Base-by-base conservation (phyloP, 2,329 filamentous ascomycete species). In the Balansia obtecta region DNA sequence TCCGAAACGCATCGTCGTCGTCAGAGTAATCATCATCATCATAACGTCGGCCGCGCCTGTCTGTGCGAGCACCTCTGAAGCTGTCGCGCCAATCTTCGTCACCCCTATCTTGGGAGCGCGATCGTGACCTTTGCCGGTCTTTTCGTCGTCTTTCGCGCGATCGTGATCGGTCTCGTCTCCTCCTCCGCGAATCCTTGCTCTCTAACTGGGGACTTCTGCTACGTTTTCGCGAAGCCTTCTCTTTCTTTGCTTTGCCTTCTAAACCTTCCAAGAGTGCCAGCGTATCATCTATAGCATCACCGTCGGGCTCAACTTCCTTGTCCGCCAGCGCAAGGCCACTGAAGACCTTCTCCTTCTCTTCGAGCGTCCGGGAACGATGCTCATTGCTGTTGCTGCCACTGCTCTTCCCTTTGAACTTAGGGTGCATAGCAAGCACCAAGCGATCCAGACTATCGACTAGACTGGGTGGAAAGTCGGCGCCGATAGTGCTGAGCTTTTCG, bases 381-480 rank as follows among this genome's bases (percentile, higher is more conserved):
- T 70, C 69, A 18, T 68, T 65, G 41, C 71, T 69, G 34, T 68
- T 65, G 16, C 67, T 66, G 0, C 62, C 58, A 9, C 58, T 58
- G 58, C 67, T 58, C 12, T 79, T 74, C 44, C 72, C 72, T 66
- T 89, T 95, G 69, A 91, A 85, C 59, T 87, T 87, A 1, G 94
- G 93, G 60, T 98, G 93, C 79, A 98, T 85, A 3, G 88, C 88
- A 55, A 85, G 72, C 32, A 97, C 84, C 37, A 97, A 70, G 8
- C 91, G 86, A 64, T 97, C 90, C 59, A 98, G 81, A 64, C 88
- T 96, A 64, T 95, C 88, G 50, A 95, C 77, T 59, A 98, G 71
- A 69, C 87, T 95, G 50, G 81, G 77, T 0, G 90, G 88, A 56
- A 96, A 94, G 27, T 79, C 89, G 55, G 85, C 87, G 50, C 86